A percentile compares a stretch with the other conserved stretches of the same genome.
phyloP scores from a whole-genome alignment of 495 filamentous ascomycete species.

The Lepraria neglecta region DNA sequence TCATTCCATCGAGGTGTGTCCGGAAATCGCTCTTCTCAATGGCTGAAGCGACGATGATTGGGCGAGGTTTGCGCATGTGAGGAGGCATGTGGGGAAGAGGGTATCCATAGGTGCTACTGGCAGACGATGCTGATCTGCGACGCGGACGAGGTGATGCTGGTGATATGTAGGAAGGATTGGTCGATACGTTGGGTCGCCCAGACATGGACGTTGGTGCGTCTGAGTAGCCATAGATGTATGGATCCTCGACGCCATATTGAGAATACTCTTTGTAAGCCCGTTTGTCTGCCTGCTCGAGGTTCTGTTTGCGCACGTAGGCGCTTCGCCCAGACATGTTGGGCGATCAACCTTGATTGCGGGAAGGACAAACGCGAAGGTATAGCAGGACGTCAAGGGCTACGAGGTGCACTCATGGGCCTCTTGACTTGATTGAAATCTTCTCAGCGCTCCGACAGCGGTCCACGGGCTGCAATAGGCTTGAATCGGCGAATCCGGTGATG shows the following conservation, averaged over 20 bases:
- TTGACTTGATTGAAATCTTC: neutral
- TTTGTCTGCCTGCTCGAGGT: slow-evolving; percentile 24
- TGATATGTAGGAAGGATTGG: slow-evolving; percentile 27
- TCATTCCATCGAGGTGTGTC: slow-evolving; percentile 32
- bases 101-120: slow-evolving; percentile 29
- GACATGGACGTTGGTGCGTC: slow-evolving; percentile 16
- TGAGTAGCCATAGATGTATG: slow-evolving; percentile 26
- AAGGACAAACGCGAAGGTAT: neutral
- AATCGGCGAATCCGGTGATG: neutral
- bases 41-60: slow-evolving; percentile 30
- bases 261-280: slow-evolving; percentile 23
- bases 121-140: slow-evolving; percentile 28
- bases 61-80: slow-evolving; percentile 30
- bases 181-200: slow-evolving; percentile 20
- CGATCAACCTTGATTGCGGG: neutral
- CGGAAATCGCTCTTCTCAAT: slow-evolving; percentile 31
- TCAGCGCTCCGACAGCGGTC: neutral
- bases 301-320: slow-evolving; percentile 29
- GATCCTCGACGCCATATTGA: slow-evolving; percentile 24
- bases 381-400: neutral
- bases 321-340: slow-evolving; percentile 28
- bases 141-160: slow-evolving; percentile 23
- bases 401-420: neutral
- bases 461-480: neutral
- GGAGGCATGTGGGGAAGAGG: slow-evolving; percentile 22